Percentiles rank a stretch among this genome's conserved stretches.
phyloP scores from a whole-genome alignment of 2,329 filamentous ascomycete species.

The Lasiodiplodia theobromae region DNA sequence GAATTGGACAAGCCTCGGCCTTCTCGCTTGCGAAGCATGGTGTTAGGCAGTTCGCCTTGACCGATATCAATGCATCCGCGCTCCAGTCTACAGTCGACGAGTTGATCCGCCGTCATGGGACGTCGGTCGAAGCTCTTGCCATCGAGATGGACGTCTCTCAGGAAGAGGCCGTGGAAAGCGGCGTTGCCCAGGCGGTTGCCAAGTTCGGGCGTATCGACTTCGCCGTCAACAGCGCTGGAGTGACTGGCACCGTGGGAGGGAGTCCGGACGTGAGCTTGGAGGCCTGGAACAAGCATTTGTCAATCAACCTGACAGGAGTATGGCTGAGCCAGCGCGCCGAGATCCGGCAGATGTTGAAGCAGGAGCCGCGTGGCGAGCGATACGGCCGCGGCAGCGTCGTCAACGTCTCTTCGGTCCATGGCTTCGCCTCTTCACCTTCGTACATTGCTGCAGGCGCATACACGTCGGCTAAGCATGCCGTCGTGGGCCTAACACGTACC shows the following conservation, averaged over 20 bases:
- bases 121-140: constrained; percentile 26
- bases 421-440: constrained; percentile 48
- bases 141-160: constrained; percentile 28
- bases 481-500: constrained; percentile 61
- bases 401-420: constrained; percentile 63
- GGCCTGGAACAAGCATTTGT: constrained; percentile 60
- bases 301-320: constrained; percentile 63
- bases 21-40: constrained; percentile 39
- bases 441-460: constrained; percentile 54
- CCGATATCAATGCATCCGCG: constrained; percentile 31
- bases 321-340: constrained; percentile 65
- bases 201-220: constrained; percentile 62
- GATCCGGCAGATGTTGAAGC: constrained; percentile 59
- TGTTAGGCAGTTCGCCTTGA: constrained; percentile 20
- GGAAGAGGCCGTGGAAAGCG: constrained; percentile 50
- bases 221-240: constrained; percentile 64
- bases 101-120: constrained; percentile 29
- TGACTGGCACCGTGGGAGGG: constrained; percentile 50
- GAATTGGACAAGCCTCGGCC: constrained; percentile 58
- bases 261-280: constrained; percentile 57
- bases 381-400: constrained; percentile 59
- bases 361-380: constrained; percentile 48
- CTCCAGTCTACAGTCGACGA: constrained; percentile 34
- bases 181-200: constrained; percentile 40
- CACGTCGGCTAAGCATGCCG: constrained; percentile 61